These are phyloP conservation scores for Microdochium paspali DNA, from an alignment of 2,329 filamentous ascomycete genomes.

Conservation along the genomic window DNA sequence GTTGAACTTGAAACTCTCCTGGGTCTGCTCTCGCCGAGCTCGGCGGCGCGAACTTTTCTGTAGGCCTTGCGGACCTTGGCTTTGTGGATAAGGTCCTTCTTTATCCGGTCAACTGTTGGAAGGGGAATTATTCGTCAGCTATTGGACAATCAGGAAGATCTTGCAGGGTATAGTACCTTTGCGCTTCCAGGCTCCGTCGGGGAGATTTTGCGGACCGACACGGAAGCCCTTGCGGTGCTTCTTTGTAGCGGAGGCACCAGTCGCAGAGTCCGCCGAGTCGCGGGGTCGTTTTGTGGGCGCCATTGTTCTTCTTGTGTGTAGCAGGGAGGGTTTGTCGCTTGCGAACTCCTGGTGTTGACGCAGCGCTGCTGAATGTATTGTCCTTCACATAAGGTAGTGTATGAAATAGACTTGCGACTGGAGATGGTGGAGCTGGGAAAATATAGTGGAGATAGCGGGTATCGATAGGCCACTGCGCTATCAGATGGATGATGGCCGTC, in stretches of 20 bases:
- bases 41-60: conserved; percentile 67
- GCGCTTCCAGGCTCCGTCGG: conserved; percentile 78
- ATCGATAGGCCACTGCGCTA: no score
- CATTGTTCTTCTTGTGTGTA: conserved; percentile 31
- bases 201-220: conserved; percentile 82
- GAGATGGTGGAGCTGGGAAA: no score
- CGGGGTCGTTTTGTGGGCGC: conserved; percentile 43
- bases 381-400: no score
- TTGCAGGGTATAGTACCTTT: no score
- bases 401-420: no score
- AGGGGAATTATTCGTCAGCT: no score
- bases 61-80: conserved; percentile 91
- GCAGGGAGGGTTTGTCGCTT: background rate
- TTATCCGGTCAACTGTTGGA: conserved; percentile 72
- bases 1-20: conserved; percentile 7
- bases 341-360: background rate
- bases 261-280: conserved; percentile 28
- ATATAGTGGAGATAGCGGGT: no score
- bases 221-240: conserved; percentile 64
- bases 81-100: conserved; percentile 79
- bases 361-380: no score
- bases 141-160: no score
- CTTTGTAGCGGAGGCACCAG: conserved; percentile 29
- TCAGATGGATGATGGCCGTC: no score
- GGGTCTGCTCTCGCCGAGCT: conserved; percentile 12